phyloP scores from a whole-genome alignment of 192 early-diverging fungal genomes.

The Mortierella hygrophila region DNA sequence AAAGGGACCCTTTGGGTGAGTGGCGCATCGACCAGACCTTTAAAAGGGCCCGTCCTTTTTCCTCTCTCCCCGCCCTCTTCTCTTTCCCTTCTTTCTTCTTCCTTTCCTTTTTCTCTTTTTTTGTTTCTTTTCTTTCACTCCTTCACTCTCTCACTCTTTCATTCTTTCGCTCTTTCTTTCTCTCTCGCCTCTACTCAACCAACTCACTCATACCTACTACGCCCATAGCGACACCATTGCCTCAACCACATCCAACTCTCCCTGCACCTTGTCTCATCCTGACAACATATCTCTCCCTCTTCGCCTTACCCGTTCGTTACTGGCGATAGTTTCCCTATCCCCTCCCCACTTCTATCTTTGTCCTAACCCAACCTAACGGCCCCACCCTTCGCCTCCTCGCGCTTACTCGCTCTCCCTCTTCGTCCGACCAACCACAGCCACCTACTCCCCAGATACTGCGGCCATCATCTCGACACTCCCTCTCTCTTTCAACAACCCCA shows the following conservation, averaged over 20 bases:
- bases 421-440: neutral
- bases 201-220: neutral
- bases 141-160: neutral
- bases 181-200: neutral
- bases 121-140: neutral
- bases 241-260: no score
- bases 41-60: neutral
- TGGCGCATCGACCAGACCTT: neutral
- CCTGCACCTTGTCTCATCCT: neutral
- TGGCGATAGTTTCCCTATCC: neutral
- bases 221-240: no score
- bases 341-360: neutral
- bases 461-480: constrained; percentile 12
- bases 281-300: neutral
- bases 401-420: neutral
- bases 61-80: no score
- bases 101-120: neutral
- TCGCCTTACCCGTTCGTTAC: neutral
- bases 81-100: neutral
- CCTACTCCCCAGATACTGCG: neutral
- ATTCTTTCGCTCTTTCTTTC: neutral
- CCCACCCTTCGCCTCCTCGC: neutral
- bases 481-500: no score
- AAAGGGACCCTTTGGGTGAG: neutral
- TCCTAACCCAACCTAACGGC: constrained; percentile 4